A percentile compares a stretch with the other conserved stretches of the same genome.
phyloP scores from a whole-genome alignment of 768 basidiomycete species.

The Crassisporium funariophilum region DNA sequence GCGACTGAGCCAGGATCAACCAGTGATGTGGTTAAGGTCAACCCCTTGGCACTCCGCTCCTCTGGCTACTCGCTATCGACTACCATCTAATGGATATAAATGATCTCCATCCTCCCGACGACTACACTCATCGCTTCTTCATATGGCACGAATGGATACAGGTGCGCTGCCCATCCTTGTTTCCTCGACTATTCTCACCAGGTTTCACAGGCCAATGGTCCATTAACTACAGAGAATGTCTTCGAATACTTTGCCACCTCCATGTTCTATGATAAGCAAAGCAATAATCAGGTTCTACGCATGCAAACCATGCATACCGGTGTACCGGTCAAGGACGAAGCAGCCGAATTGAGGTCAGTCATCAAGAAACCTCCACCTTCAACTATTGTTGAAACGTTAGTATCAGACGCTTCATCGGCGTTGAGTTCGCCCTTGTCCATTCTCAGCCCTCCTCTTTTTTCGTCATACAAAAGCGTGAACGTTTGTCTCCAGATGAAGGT shows the following conservation, averaged over 20 bases:
- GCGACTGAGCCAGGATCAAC: slow-evolving; percentile 1
- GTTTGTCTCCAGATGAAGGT: slow-evolving; percentile 86
- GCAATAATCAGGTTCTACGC: slow-evolving; percentile 87
- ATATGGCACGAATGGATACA: slow-evolving; percentile 93
- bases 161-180: slow-evolving; percentile 34
- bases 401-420: slow-evolving; percentile 78
- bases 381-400: slow-evolving; percentile 11
- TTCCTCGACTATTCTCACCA: slow-evolving; percentile 7
- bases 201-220: slow-evolving; percentile 71
- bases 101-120: slow-evolving; percentile 80
- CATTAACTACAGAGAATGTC: slow-evolving; percentile 74
- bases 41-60: slow-evolving; percentile 19
- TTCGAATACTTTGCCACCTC: slow-evolving; percentile 90
- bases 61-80: slow-evolving; percentile 21
- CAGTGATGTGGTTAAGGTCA: slow-evolving; percentile 20
- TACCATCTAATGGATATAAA: slow-evolving; percentile 42
- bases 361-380: background rate
- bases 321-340: slow-evolving; percentile 74
- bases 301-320: slow-evolving; percentile 94
- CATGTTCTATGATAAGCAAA: slow-evolving; percentile 94
- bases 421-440: slow-evolving; percentile 86
- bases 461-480: slow-evolving; percentile 87
- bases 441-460: slow-evolving; percentile 80
- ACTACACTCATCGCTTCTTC: slow-evolving; percentile 82
- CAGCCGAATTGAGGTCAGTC: slow-evolving; percentile 80